Base-by-base conservation (phyloP, 2,329 filamentous ascomycete species). In the Metarhizium anisopliae region DNA sequence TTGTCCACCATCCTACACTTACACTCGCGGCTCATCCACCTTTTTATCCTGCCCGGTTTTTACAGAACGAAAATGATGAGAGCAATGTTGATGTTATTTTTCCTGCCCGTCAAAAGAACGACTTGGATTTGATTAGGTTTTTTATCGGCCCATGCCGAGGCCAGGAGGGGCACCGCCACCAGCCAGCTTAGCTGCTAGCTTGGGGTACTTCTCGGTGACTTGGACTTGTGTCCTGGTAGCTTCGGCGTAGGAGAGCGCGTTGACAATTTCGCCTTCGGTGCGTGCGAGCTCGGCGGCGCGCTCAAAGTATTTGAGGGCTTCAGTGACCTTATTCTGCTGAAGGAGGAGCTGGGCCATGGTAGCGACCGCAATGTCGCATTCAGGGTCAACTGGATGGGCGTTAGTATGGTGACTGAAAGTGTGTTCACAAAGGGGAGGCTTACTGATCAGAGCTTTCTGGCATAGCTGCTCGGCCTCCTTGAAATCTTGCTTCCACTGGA, bases 401-500 rank as follows among this genome's bases (percentile, higher is more conserved):
- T 79, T 67, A 78, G 75, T 54, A 60, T 50, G 10, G 51, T 25
- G 18, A 47, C 40, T 6, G 14, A 6, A 49, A 42, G 25, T 18
- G 18, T 8, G n/a, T 18, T 18, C 7, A 45, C 6, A 20, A 45
- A 20, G 18, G n/a, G 42, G 42, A 20, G n/a, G n/a, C 89, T 78
- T 81, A 96, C 91, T 95, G 67, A 96, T 96, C 52, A 99, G 79
- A 35, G 94, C 94, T 80, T 96, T 96, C 74, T 96, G 86, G 80
- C 94, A 99, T 53, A 99, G 81, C 74, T 94, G 90, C 78, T 99
- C 92, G 2, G 94, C 93, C 73, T 96, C 93, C 58, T 83, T 79
- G 69, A 95, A 97, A 74, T 97, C 93, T 67, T 95, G 88, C 80
- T 96, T 97, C 88, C 92, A 96, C 72, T 99, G 94, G 83, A 96